A percentile compares a stretch with the other conserved stretches of the same genome.
Conservation (phyloP, 805 yeast genomes). For the Ogataea nonfermentans region DNA sequence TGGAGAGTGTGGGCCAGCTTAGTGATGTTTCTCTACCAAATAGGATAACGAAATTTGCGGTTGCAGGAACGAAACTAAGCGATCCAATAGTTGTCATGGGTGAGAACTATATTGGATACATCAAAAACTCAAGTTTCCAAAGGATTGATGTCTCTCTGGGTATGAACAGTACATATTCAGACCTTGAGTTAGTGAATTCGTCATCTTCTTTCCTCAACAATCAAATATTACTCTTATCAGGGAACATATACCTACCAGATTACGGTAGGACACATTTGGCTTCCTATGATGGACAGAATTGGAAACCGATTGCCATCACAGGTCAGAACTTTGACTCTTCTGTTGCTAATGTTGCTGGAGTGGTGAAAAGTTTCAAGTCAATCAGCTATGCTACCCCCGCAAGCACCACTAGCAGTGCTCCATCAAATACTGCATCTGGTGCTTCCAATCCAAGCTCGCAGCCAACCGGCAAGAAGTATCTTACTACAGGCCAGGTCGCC, state of each 20-base stretch:
- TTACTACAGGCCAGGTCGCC: conserved; percentile 62
- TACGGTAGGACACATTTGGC: conserved; percentile 65
- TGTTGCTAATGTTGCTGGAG: conserved; percentile 25
- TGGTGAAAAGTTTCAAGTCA: conserved; percentile 30
- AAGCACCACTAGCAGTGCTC: conserved; percentile 1
- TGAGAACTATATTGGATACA: conserved; percentile 36
- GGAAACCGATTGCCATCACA: conserved; percentile 65
- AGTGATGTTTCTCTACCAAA: conserved; percentile 31
- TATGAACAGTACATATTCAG: conserved; percentile 40
- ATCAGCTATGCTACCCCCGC: conserved; percentile 9
- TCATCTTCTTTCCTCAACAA: conserved; percentile 42
- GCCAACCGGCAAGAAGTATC: conserved; percentile 15
- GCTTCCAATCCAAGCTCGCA: background rate
- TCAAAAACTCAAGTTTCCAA: conserved; percentile 50
- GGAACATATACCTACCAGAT: conserved; percentile 45
- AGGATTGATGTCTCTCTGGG: conserved; percentile 33
- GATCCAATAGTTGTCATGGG: conserved; percentile 46
- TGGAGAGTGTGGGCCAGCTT: conserved; percentile 13
- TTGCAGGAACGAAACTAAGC: conserved; percentile 25
- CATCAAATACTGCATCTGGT: conserved; percentile 1
- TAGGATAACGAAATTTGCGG: conserved; percentile 28
- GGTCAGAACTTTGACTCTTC: conserved; percentile 29
- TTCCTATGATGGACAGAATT: conserved; percentile 57
- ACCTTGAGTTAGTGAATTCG: conserved; percentile 31
- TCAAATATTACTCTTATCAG: conserved; percentile 55